phyloP scores from a whole-genome alignment of 345 rosid species.

The Viola odorata region DNA sequence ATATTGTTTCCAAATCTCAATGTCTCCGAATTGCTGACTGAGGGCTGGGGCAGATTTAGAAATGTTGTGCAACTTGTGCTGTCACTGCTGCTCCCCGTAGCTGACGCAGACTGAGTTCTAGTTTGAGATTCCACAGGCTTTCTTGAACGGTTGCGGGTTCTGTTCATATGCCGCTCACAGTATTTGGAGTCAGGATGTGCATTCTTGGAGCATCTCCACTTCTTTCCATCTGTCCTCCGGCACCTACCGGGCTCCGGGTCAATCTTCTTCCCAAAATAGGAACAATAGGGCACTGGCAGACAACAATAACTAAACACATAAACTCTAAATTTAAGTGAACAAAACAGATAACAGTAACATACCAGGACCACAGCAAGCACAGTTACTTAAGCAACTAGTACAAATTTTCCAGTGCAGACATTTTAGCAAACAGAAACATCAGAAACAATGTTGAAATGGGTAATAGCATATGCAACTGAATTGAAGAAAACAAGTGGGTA shows the following conservation, averaged over 20 bases:
- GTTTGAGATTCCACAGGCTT: constrained; percentile 56
- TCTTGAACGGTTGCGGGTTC: constrained; percentile 56
- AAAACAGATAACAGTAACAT: no score
- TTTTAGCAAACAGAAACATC: neutral
- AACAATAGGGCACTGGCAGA: neutral
- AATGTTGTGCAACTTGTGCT: constrained; percentile 14
- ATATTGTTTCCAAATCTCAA: constrained; percentile 20
- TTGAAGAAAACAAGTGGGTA: neutral
- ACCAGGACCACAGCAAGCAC: no score
- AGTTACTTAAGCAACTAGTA: no score
- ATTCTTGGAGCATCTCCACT: constrained; percentile 92
- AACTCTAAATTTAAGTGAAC: neutral
- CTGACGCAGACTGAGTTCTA: constrained; percentile 30
- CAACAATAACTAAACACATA: neutral
- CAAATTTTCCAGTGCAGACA: no score
- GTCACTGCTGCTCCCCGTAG: constrained; percentile 20
- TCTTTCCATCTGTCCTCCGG: constrained; percentile 82
- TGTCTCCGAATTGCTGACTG: constrained; percentile 12
- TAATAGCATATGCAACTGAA: neutral
- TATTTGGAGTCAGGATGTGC: constrained; percentile 63
- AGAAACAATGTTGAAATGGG: neutral
- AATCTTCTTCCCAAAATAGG: constrained; percentile 53
- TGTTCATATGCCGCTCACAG: constrained; percentile 53
- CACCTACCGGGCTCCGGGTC: constrained; percentile 90
- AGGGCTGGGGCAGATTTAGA: constrained; percentile 18